Percentiles rank a stretch among this genome's conserved stretches.
These are phyloP conservation scores for Lactarius psammicola DNA, from an alignment of 768 basidiomycete species.

Conservation along the genomic window DNA sequence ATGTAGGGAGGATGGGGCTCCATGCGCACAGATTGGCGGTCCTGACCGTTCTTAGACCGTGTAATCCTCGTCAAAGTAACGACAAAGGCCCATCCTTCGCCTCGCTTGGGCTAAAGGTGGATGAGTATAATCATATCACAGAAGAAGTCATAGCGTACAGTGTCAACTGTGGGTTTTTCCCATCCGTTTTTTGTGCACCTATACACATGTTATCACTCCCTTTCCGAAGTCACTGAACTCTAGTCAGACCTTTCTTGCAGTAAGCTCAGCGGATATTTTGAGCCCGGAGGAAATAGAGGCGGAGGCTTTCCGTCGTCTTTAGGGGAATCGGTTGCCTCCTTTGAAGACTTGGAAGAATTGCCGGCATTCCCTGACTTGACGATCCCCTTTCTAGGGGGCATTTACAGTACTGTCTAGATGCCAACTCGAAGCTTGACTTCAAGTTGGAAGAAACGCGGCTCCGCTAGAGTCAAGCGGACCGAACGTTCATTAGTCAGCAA, in stretches of 20 bases:
- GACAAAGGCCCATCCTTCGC: slow-evolving; percentile 58
- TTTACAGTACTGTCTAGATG: too few species aligned
- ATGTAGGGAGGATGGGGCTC: slow-evolving; percentile 71
- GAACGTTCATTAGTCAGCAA: slow-evolving; percentile 21
- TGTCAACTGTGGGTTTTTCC: slow-evolving; percentile 80
- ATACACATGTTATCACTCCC: slow-evolving; percentile 8
- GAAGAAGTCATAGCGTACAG: slow-evolving; percentile 43
- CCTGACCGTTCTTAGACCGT: slow-evolving; percentile 57
- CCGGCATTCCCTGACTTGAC: slow-evolving; percentile 90
- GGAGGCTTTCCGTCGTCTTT: slow-evolving; percentile 37
- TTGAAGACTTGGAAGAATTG: slow-evolving; percentile 63
- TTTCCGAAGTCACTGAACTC: background rate
- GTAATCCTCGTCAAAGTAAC: slow-evolving; percentile 66
- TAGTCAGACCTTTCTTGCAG: slow-evolving; percentile 67
- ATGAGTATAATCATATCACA: slow-evolving; percentile 15
- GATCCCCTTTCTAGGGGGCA: slow-evolving; percentile 74
- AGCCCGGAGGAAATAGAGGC: slow-evolving; percentile 78
- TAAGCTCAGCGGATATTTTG: slow-evolving; percentile 77
- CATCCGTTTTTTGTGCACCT: slow-evolving; percentile 89
- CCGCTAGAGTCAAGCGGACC: background rate
- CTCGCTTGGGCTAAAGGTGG: slow-evolving; percentile 44
- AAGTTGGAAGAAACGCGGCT: too few species aligned
- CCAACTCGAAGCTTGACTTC: too few species aligned
- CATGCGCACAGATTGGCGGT: slow-evolving; percentile 66
- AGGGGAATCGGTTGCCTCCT: slow-evolving; percentile 11